phyloP scores from a whole-genome alignment of 345 rosid genomes.

The Laguncularia racemosa region DNA sequence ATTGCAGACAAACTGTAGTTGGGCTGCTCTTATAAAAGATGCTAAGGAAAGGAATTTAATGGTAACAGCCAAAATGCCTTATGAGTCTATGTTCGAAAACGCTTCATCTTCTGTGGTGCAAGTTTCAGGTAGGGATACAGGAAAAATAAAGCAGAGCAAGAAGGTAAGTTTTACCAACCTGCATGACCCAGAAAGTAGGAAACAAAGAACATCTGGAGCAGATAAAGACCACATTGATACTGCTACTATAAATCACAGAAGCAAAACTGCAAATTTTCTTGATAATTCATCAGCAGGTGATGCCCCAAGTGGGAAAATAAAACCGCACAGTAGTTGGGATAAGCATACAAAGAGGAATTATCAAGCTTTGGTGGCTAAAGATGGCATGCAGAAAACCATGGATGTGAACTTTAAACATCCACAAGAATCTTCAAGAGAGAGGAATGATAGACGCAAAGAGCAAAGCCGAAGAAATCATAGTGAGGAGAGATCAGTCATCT shows the following conservation, averaged over 20 bases:
- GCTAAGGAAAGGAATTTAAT: slow-evolving; percentile 72
- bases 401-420: slow-evolving; percentile 11
- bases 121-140: slow-evolving; percentile 17
- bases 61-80: slow-evolving; percentile 53
- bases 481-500: slow-evolving; percentile 10
- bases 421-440: slow-evolving; percentile 12
- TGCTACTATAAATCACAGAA: not conserved
- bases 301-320: slow-evolving; percentile 20
- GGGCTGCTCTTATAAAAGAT: slow-evolving; percentile 89
- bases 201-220: not conserved
- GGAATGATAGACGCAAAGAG: slow-evolving; percentile 22
- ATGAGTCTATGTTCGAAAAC: slow-evolving; percentile 31
- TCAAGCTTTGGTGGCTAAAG: slow-evolving; percentile 24
- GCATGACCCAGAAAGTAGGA: slow-evolving; percentile 1
- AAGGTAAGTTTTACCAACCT: slow-evolving; percentile 13
- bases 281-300: slow-evolving; percentile 20
- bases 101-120: slow-evolving; percentile 9
- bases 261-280: slow-evolving; percentile 1
- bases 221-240: not conserved
- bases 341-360: slow-evolving; percentile 15
- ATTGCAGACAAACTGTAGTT: slow-evolving; percentile 54
- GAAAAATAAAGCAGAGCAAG: slow-evolving; percentile 15
- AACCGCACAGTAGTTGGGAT: slow-evolving; percentile 20
- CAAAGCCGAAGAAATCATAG: slow-evolving; percentile 16
- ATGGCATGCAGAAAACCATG: slow-evolving; percentile 20